phyloP scores from a whole-genome alignment of 2,329 filamentous ascomycete genomes.

The Sporothrix pallida region DNA sequence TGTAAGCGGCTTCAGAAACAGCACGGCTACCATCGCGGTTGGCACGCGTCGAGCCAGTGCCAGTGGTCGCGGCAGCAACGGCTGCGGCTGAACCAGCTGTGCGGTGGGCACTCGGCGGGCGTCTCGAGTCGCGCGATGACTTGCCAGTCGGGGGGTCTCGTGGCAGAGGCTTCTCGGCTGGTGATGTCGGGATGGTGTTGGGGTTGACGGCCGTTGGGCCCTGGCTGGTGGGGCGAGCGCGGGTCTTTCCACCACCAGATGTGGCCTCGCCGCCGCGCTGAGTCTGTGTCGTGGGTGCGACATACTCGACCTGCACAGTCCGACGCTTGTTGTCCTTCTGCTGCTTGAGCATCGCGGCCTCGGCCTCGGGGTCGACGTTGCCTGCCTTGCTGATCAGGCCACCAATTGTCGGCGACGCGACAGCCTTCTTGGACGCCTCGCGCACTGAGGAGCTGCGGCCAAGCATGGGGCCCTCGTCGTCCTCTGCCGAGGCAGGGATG shows the following conservation, averaged over 20 bases:
- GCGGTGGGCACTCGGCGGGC: slow-evolving; percentile 57
- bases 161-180: slow-evolving; percentile 64
- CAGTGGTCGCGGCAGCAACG: slow-evolving; percentile 53
- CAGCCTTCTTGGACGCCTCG: slow-evolving; percentile 75
- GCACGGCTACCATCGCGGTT: slow-evolving; percentile 58
- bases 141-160: slow-evolving; percentile 59
- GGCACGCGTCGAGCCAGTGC: slow-evolving; percentile 13
- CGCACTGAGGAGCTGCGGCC: slow-evolving; percentile 91
- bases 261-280: slow-evolving; percentile 67
- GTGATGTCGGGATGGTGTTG: slow-evolving; percentile 42
- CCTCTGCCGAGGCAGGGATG: slow-evolving; percentile 68
- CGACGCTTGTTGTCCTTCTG: slow-evolving; percentile 89
- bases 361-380: slow-evolving; percentile 71
- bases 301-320: slow-evolving; percentile 97
- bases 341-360: slow-evolving; percentile 60
- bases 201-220: slow-evolving; percentile 54
- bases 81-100: slow-evolving; percentile 47
- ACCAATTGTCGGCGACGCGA: slow-evolving; percentile 56
- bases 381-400: slow-evolving; percentile 76
- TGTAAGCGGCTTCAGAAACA: slow-evolving; percentile 60
- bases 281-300: slow-evolving; percentile 86
- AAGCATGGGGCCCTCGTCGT: slow-evolving; percentile 65
- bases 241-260: slow-evolving; percentile 51
- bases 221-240: slow-evolving; percentile 60
- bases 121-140: slow-evolving; percentile 47